A percentile compares a stretch with the other conserved stretches of the same genome.
Evolutionary conservation across 2,329 filamentous ascomycete species (phyloP).

Genomic region (Trichoderma oligosporum): DNA sequence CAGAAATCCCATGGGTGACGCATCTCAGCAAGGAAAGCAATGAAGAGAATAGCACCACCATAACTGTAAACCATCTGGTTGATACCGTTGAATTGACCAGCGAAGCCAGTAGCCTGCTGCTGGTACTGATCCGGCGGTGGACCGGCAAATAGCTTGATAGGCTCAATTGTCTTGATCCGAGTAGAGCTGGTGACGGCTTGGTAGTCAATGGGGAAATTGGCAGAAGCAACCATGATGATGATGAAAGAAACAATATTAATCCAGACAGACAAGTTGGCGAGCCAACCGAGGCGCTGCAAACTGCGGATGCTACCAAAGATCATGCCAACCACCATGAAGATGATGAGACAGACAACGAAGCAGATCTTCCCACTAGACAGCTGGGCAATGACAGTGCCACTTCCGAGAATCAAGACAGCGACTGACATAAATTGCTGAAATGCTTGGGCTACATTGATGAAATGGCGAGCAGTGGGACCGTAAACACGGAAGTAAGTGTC

Average conservation of each 20-base stretch:
- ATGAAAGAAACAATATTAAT: constrained; percentile 10
- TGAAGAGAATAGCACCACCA: constrained; percentile 10
- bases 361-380: constrained; percentile 8
- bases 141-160: not conserved
- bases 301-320: constrained; percentile 11
- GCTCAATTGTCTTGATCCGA: constrained; percentile 1
- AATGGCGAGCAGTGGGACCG: constrained; percentile 10
- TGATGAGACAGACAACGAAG: constrained; percentile 13
- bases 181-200: constrained; percentile 1
- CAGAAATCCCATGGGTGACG: constrained; percentile 14
- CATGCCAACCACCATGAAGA: constrained; percentile 17
- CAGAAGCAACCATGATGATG: constrained; percentile 15
- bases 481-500: constrained; percentile 17
- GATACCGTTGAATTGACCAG: constrained; percentile 13
- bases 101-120: constrained; percentile 12
- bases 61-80: constrained; percentile 17
- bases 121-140: constrained; percentile 11
- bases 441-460: constrained; percentile 14
- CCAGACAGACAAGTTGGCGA: constrained; percentile 14
- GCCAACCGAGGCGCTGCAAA: constrained; percentile 12
- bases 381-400: constrained; percentile 9
- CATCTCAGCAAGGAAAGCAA: constrained; percentile 15
- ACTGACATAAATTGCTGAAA: constrained; percentile 15
- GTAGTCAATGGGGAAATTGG: constrained; percentile 16
- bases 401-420: constrained; percentile 11